Percentiles rank a stretch among this genome's conserved stretches.
phyloP scores from a whole-genome alignment of 2,329 filamentous ascomycete species.

The Colletotrichum truncatum region DNA sequence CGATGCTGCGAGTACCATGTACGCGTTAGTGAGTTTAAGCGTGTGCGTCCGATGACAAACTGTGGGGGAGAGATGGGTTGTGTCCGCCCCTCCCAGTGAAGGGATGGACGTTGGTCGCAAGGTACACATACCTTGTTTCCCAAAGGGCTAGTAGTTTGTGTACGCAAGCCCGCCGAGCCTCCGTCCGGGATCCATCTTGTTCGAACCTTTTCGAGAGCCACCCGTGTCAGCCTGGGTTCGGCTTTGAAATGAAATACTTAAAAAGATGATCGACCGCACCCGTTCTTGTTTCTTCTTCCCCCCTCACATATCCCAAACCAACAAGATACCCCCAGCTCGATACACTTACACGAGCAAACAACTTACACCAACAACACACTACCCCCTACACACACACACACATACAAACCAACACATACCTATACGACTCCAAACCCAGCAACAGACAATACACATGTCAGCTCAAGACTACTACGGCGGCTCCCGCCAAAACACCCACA shows the following conservation, averaged over 20 bases:
- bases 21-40: not conserved
- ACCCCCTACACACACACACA: not conserved
- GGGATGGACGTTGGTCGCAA: constrained; percentile 2
- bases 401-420: not conserved
- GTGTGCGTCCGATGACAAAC: not conserved
- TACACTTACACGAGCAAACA: not conserved
- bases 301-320: not conserved
- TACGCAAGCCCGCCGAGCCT: constrained; percentile 18
- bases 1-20: not conserved
- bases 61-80: not conserved
- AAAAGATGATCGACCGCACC: not conserved
- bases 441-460: constrained; percentile 33
- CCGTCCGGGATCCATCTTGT: constrained; percentile 17
- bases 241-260: constrained; percentile 12
- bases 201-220: constrained; percentile 7
- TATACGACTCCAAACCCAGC: too few relatives aligned
- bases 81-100: not conserved
- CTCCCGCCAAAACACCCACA: constrained; percentile 26
- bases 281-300: accelerated
- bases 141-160: not conserved
- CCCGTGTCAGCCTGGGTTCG: not conserved
- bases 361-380: not conserved
- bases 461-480: constrained; percentile 36
- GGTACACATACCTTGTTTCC: not conserved
- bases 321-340: not conserved